A percentile compares a stretch with the other conserved stretches of the same genome.
Conservation (phyloP, 2,329 filamentous ascomycete species). For the Pseudogymnoascus sp. region DNA sequence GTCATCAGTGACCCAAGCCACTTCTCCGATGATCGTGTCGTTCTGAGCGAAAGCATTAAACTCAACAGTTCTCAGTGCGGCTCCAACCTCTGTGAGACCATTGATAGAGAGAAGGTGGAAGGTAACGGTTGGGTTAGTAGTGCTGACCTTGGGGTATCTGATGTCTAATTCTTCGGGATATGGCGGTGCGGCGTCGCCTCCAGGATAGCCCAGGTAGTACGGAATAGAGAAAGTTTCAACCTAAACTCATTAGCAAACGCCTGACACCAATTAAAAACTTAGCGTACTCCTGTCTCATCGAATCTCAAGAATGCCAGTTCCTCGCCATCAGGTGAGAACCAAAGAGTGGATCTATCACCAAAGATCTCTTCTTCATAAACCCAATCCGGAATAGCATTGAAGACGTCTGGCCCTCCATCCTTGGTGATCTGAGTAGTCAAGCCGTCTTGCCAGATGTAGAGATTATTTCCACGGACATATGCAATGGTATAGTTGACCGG, state of each 20-base stretch:
- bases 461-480: constrained; percentile 59
- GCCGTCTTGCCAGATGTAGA: constrained; percentile 51
- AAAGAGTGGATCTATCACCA: constrained; percentile 42
- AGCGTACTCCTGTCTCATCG: constrained; percentile 57
- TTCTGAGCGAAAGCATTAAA: constrained; percentile 52
- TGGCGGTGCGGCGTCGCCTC: constrained; percentile 46
- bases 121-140: constrained; percentile 56
- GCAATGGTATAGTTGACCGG: constrained; percentile 53
- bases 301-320: constrained; percentile 49
- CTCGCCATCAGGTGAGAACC: constrained; percentile 50
- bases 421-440: constrained; percentile 43
- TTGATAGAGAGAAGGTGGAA: constrained; percentile 43
- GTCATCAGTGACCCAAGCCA: constrained; percentile 55
- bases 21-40: constrained; percentile 59
- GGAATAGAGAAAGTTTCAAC: constrained; percentile 51
- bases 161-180: constrained; percentile 57
- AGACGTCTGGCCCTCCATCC: constrained; percentile 53
- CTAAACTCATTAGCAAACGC: background rate
- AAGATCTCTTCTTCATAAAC: constrained; percentile 55
- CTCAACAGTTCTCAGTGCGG: constrained; percentile 38
- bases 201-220: constrained; percentile 51
- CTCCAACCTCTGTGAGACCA: constrained; percentile 37
- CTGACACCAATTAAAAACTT: background rate
- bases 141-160: constrained; percentile 62
- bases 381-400: constrained; percentile 60